Percentiles rank a stretch among this genome's conserved stretches.
Conservation (phyloP, 176 grass and related monocot species). For the Saccharum spontaneum region DNA sequence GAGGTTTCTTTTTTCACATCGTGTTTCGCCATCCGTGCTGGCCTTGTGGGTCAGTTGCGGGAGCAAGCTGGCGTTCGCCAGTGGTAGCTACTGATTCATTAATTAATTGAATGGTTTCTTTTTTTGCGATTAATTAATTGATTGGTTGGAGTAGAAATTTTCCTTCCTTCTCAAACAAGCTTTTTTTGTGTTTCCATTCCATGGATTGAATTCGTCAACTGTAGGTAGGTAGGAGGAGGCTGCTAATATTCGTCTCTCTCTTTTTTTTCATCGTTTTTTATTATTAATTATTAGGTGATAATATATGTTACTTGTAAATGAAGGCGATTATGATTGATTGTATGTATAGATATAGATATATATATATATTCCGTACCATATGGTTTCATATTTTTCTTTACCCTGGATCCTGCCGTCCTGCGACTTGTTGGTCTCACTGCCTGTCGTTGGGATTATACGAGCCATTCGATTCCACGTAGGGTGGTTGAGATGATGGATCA, state of each 20-base stretch:
- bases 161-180: neutral
- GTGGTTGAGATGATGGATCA: neutral
- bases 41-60: neutral
- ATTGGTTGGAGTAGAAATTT: neutral
- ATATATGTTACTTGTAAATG: neutral
- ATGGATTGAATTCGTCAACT: conserved; percentile 23
- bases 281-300: neutral
- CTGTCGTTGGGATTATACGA: neutral
- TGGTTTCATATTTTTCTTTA: neutral
- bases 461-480: neutral
- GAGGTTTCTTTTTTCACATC: neutral
- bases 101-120: neutral
- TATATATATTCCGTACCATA: neutral
- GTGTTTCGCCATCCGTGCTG: neutral
- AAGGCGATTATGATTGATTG: neutral
- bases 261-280: neutral
- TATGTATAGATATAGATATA: neutral
- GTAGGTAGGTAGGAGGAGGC: neutral
- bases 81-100: conserved; percentile 20
- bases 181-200: neutral
- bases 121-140: neutral
- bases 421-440: neutral
- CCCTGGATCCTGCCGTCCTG: neutral
- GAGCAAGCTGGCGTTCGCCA: conserved; percentile 1
- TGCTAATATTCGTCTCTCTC: neutral